These are phyloP conservation scores for Bipolaris oryzae DNA, from an alignment of 2,329 filamentous ascomycete species.

Conservation along the genomic window DNA sequence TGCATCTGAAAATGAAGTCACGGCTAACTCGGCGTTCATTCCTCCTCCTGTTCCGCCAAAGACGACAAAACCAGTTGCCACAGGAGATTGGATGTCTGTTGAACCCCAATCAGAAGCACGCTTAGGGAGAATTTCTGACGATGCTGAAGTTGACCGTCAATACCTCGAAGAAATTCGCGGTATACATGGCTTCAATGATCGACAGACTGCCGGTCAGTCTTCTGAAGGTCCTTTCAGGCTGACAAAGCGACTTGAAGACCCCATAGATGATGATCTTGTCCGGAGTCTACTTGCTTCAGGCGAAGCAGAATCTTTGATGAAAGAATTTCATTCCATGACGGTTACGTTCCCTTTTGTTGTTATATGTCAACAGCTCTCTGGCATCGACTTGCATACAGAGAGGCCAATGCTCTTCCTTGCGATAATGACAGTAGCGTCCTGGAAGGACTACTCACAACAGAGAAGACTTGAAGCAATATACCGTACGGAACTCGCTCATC, in stretches of 20 bases:
- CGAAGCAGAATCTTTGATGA: slow-evolving; percentile 35
- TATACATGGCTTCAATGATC: slow-evolving; percentile 34
- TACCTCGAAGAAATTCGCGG: slow-evolving; percentile 34
- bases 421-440: slow-evolving; percentile 37
- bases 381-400: slow-evolving; percentile 24
- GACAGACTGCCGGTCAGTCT: slow-evolving; percentile 14
- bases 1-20: slow-evolving; percentile 6
- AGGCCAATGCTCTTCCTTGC: slow-evolving; percentile 45
- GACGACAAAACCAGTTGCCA: slow-evolving; percentile 9
- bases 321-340: slow-evolving; percentile 27
- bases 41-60: not conserved
- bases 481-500: slow-evolving; percentile 40
- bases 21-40: not conserved
- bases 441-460: slow-evolving; percentile 35
- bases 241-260: slow-evolving; percentile 25
- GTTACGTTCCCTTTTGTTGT: slow-evolving; percentile 42
- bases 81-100: slow-evolving; percentile 37
- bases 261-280: slow-evolving; percentile 30
- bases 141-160: slow-evolving; percentile 27
- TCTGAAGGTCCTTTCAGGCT: slow-evolving; percentile 25
- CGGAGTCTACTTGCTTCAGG: slow-evolving; percentile 26
- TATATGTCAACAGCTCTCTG: slow-evolving; percentile 20
- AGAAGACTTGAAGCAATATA: slow-evolving; percentile 35
- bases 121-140: slow-evolving; percentile 11
- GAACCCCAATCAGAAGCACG: slow-evolving; percentile 7